These are phyloP conservation scores for Coniosporium tulheliwenetii DNA, from an alignment of 2,329 filamentous ascomycete genomes.

Conservation along the genomic window DNA sequence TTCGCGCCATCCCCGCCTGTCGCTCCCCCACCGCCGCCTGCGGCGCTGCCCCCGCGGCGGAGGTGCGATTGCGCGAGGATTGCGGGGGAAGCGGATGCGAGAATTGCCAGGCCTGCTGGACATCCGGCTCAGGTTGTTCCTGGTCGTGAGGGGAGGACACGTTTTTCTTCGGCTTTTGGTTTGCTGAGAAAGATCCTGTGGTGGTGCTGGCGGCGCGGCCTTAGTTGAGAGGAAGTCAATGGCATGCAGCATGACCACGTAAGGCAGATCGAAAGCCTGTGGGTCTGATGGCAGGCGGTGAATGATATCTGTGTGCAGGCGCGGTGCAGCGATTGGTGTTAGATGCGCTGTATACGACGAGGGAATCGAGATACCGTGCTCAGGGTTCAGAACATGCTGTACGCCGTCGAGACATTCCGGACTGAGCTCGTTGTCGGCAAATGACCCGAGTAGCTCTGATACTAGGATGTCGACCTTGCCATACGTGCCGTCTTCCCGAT, in stretches of 20 bases:
- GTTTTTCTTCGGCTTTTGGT: background rate
- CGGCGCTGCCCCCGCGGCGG: constrained; percentile 47
- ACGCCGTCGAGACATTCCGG: constrained; percentile 95
- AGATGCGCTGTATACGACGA: constrained; percentile 85
- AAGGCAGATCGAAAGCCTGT: constrained; percentile 75
- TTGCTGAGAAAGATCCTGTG: background rate
- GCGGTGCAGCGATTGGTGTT: constrained; percentile 80
- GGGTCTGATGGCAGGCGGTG: constrained; percentile 45
- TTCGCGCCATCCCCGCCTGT: constrained; percentile 67
- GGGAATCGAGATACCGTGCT: constrained; percentile 84
- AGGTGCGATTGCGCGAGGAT: constrained; percentile 40
- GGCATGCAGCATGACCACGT: constrained; percentile 84
- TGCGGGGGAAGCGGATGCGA: constrained; percentile 51
- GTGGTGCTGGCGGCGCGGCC: constrained; percentile 15
- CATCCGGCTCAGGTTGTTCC: constrained; percentile 15
- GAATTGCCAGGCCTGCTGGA: constrained; percentile 71
- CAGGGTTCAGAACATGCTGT: constrained; percentile 68
- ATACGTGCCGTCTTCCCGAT: constrained; percentile 34
- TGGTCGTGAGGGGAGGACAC: constrained; percentile 8
- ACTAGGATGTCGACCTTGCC: constrained; percentile 80
- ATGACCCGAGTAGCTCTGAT: constrained; percentile 86
- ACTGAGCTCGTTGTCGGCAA: constrained; percentile 91
- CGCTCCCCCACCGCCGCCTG: constrained; percentile 55
- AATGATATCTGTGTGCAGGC: constrained; percentile 66
- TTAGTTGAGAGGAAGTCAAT: constrained; percentile 67